Evolutionary conservation across 192 early-diverging fungal genomes (phyloP).

Genomic region (Coemansia sp.): DNA sequence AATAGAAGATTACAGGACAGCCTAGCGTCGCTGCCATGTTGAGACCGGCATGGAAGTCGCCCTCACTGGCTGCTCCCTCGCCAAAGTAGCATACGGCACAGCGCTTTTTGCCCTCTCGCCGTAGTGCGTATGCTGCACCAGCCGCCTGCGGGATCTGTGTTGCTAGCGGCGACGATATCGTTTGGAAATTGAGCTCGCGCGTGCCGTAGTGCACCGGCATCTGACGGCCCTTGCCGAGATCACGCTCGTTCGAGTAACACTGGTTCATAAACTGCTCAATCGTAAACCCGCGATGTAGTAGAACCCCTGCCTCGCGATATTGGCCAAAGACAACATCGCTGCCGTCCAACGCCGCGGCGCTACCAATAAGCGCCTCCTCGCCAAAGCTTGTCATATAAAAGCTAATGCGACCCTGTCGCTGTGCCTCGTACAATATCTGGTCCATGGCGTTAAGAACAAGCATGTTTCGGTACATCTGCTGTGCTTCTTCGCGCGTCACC

Average conservation of each 20-base stretch:
- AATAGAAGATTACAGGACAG: conserved; percentile 92
- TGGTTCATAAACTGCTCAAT: conserved; percentile 95
- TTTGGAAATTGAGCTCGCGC: conserved; percentile 84
- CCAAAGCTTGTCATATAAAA: conserved; percentile 99
- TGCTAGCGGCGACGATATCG: conserved; percentile 93
- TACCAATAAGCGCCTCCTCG: conserved; percentile 94
- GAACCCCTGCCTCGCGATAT: conserved; percentile 93
- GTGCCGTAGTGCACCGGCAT: conserved; percentile 98
- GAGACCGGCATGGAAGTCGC: conserved; percentile 96
- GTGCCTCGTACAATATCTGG: conserved; percentile 93
- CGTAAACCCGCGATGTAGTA: conserved; percentile 94
- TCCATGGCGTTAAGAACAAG: conserved; percentile 89
- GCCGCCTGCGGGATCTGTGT: conserved; percentile 98
- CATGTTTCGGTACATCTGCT: conserved; percentile 90
- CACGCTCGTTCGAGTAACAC: conserved; percentile 87
- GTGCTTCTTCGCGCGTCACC: conserved; percentile 71
- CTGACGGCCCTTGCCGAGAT: conserved; percentile 93
- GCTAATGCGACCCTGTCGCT: conserved; percentile 95
- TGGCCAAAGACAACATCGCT: conserved; percentile 96
- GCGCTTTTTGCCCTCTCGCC: conserved; percentile 71
- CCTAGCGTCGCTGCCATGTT: conserved; percentile 95
- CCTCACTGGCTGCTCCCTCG: conserved; percentile 95
- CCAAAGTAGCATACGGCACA: conserved; percentile 96
- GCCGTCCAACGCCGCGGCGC: conserved; percentile 78
- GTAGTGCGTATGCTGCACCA: conserved; percentile 93